Base-by-base conservation (phyloP, 495 filamentous ascomycete species). In the Xylaria scruposa region DNA sequence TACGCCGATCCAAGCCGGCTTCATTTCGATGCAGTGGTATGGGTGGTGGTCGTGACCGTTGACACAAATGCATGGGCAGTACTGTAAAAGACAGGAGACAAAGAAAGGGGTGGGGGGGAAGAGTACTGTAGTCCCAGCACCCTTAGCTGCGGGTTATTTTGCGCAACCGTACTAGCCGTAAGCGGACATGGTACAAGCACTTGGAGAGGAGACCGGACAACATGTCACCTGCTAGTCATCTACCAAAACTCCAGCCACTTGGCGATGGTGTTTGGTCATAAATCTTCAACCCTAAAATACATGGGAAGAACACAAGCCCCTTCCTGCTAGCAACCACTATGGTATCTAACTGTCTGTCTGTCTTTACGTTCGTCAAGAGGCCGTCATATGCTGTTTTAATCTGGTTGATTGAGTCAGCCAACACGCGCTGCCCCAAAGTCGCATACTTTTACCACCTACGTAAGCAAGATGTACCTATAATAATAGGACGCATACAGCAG, bases 61-160 rank as follows among this genome's bases (percentile, higher is more conserved):
- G 67, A 29, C 42, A 70, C 24, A 60, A n/a, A 60, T 47, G 44
- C 54, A 38, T 67, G 49, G 47, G 29, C 47, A 47, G 21, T 38
- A 38, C 36, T 38, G 36, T 38, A n/a, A 36, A 47, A 42, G 65
- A 40, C 36, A 36, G 33, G 60, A 63, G 62, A 31, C 21, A 13
- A 36, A 36, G 47, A 42, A 67, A 56, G 36, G 65, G 65, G 49
- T 12, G 33, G 65, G 47, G 64, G 64, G 21, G 4, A 36, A 31
- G 15, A 38, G 36, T 38, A 38, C 33, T 15, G 42, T 17, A 53
- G 62, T 67, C 4, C 62, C 61, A 64, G 40, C 17, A 64, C 56
- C 36, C 60, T 44, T 62, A 21, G 21, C 42, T 26, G 65, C 31
- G 36, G 49, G 31, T 67, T 67, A 54, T 54, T 67, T 66, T 67